phyloP scores from a whole-genome alignment of 2,329 filamentous ascomycete species.

The Hypoxylon sp. region DNA sequence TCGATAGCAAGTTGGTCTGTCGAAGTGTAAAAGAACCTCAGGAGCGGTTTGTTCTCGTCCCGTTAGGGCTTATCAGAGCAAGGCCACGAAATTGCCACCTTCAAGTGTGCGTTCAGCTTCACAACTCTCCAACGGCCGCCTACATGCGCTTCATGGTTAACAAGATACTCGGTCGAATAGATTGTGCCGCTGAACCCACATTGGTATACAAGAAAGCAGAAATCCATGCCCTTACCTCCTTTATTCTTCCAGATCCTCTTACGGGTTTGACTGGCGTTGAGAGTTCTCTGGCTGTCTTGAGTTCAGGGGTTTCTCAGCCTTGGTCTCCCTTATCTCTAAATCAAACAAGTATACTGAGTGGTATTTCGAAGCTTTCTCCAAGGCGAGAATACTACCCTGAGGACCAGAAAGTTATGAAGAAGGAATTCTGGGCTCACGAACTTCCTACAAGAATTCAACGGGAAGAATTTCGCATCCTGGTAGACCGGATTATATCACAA shows the following conservation, averaged over 20 bases:
- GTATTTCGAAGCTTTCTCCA: constrained; percentile 52
- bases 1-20: constrained; percentile 71
- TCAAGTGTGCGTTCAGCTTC: constrained; percentile 55
- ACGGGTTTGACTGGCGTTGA: constrained; percentile 73
- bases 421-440: constrained; percentile 52
- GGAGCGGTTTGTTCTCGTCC: constrained; percentile 68
- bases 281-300: constrained; percentile 67
- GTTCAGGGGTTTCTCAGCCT: constrained; percentile 65
- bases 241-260: constrained; percentile 68
- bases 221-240: constrained; percentile 73
- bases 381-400: constrained; percentile 58
- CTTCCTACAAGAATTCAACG: constrained; percentile 57
- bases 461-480: constrained; percentile 55
- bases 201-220: constrained; percentile 70
- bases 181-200: constrained; percentile 69
- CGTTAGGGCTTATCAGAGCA: constrained; percentile 59
- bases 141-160: constrained; percentile 70
- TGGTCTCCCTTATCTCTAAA: constrained; percentile 57
- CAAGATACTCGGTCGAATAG: constrained; percentile 66
- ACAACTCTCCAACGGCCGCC: constrained; percentile 38
- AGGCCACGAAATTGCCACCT: constrained; percentile 60
- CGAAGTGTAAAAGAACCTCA: constrained; percentile 58
- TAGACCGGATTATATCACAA: constrained; percentile 50
- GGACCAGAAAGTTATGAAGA: constrained; percentile 55
- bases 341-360: constrained; percentile 28